Evolutionary conservation across 176 grass and related monocot genomes (phyloP), one percentile per base, ranked within the genome.

Genomic region (Carex kokanica): DNA sequence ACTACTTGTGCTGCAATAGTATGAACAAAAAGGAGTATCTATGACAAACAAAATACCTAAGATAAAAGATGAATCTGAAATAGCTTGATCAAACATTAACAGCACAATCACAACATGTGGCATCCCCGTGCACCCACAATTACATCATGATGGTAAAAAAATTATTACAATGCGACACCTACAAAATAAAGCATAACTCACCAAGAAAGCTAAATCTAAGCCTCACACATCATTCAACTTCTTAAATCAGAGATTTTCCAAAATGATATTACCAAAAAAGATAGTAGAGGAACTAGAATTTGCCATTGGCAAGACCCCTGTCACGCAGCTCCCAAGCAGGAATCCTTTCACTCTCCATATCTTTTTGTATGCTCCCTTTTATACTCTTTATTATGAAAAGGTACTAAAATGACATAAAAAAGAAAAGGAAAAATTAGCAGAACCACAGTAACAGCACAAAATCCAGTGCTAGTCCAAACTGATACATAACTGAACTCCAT

Each of bases 271-370:
- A 78, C 73, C 49, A 78, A 56, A 54, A 56, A 31, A 55, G 27
- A 25, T 32, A 18, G 15, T 24, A 51, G 32, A 49, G 7, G 47
- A 24, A 62, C 63, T 82, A 82, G 80, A 82, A 82, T 53, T 68
- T 83, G 54, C 85, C 85, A 62, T 86, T 88, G 60, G 90, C 91
- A 81, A 93, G 87, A 74, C 92, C 91, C 61, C 86, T 55, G 40
- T 99, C 94, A 51, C 91, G 86, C 70, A 93, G 91, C 85, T 95
- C 96, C 96, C 93, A 93, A 18, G 91, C 88, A 61, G 92, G 93
- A 74, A 29, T 13, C 60, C 86, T 83, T 67, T 94, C 89, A 0
- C 87, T 93, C 6, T 88, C 21, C 20, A 95, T 82, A 78, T 95
- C 96, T 32, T 77, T 23, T 53, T 88, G 87, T 34, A 99, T 95